A percentile compares a stretch with the other conserved stretches of the same genome.
Evolutionary conservation across 2,329 filamentous ascomycete genomes (phyloP).

Genomic region (Alternaria postmessia): DNA sequence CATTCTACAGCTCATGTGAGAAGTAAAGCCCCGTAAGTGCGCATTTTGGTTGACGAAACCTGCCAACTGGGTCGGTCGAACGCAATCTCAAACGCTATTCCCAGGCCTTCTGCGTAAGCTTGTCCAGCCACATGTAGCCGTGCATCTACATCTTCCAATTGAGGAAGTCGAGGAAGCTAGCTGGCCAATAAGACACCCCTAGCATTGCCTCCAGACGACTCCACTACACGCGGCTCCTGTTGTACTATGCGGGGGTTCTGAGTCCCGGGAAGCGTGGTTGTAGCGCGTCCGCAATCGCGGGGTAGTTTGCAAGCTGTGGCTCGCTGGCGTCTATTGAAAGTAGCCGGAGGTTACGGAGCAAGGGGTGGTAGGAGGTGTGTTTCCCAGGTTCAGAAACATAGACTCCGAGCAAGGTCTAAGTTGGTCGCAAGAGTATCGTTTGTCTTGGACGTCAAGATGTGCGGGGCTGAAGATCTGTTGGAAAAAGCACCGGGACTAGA

Average conservation of each 20-base stretch:
- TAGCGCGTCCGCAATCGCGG: constrained; percentile 29
- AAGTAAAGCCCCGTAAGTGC: constrained; percentile 6
- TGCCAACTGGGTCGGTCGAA: constrained; percentile 33
- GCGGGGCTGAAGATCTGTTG: constrained; percentile 1
- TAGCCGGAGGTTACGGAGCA: constrained; percentile 11
- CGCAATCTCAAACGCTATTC: constrained; percentile 25
- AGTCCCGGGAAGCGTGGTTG: constrained; percentile 19
- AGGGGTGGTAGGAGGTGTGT: background rate
- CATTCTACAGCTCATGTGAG: constrained; percentile 19
- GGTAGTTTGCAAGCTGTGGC: constrained; percentile 14
- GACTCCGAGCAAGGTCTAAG: background rate
- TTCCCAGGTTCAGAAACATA: background rate
- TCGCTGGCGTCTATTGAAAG: background rate
- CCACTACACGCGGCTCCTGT: constrained; percentile 33
- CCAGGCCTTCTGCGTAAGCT: constrained; percentile 15
- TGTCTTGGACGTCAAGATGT: background rate
- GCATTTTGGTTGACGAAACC: constrained; percentile 17
- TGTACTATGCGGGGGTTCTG: constrained; percentile 30
- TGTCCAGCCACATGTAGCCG: constrained; percentile 19
- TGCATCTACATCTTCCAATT: constrained; percentile 11
- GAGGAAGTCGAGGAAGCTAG: constrained; percentile 1
- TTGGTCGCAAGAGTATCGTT: background rate
- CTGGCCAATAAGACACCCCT: constrained; percentile 13
- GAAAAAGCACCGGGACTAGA: background rate
- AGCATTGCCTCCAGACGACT: constrained; percentile 8